Evolutionary conservation across 2,329 filamentous ascomycete genomes (phyloP).

Genomic region (Phoma sp.): DNA sequence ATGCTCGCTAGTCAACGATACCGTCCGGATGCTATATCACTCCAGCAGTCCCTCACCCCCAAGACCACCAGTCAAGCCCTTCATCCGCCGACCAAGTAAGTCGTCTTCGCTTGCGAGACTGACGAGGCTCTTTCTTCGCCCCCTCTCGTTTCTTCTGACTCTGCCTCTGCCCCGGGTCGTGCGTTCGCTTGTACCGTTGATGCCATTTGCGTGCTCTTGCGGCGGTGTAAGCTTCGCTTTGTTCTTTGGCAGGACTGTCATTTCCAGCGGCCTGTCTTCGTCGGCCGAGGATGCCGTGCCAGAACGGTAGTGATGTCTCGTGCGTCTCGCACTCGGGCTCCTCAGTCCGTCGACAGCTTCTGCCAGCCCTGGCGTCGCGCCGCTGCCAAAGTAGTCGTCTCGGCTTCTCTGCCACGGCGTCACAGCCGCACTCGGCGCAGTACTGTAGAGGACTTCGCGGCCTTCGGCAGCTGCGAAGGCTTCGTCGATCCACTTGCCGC

Average conservation of each 20-base stretch:
- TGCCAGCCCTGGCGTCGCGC: slow-evolving; percentile 75
- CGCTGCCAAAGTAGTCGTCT: slow-evolving; percentile 74
- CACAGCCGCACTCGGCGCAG: slow-evolving; percentile 19
- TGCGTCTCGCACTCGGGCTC: slow-evolving; percentile 38
- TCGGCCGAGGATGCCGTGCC: slow-evolving; percentile 73
- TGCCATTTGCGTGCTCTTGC: not conserved
- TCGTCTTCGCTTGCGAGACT: slow-evolving; percentile 58
- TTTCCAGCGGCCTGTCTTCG: slow-evolving; percentile 83
- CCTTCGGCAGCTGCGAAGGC: slow-evolving; percentile 64
- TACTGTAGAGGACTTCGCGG: slow-evolving; percentile 9
- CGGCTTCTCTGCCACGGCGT: slow-evolving; percentile 62
- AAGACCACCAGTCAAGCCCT: slow-evolving; percentile 53
- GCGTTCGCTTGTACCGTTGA: not conserved
- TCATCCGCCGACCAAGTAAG: slow-evolving; percentile 57
- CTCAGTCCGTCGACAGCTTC: slow-evolving; percentile 69
- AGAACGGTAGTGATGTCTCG: slow-evolving; percentile 56
- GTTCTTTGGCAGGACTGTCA: slow-evolving; percentile 58
- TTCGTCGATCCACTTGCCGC: slow-evolving; percentile 81
- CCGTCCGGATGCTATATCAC: not conserved
- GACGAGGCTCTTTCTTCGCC: slow-evolving; percentile 52
- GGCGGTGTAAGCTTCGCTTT: slow-evolving; percentile 29
- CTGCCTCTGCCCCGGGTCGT: slow-evolving; percentile 31
- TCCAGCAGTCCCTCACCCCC: slow-evolving; percentile 35
- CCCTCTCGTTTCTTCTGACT: slow-evolving; percentile 38
- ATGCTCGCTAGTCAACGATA: not conserved